Percentiles rank a stretch among this genome's conserved stretches.
Conservation (phyloP, 139 green algal genomes). For the Tetradesmus lagerheimii region DNA sequence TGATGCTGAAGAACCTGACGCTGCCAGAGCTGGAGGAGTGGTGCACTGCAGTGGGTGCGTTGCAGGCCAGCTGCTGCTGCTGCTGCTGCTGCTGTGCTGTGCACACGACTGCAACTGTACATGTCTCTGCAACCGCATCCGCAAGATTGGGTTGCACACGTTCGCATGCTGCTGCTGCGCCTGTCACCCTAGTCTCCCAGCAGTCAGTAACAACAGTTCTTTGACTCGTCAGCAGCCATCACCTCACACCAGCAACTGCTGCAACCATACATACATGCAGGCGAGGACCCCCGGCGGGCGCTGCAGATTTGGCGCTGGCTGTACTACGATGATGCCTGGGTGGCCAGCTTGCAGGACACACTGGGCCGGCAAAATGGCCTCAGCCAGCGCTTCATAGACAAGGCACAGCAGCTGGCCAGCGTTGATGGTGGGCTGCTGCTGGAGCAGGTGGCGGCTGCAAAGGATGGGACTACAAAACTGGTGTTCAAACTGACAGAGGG, state of each 20-base stretch:
- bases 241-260: background rate
- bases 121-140: background rate
- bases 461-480: constrained; percentile 86
- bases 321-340: constrained; percentile 79
- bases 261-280: constrained; percentile 1
- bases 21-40: constrained; percentile 77
- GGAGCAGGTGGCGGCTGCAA: constrained; percentile 59
- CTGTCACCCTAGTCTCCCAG: background rate
- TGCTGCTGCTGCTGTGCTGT: background rate
- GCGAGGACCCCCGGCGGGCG: constrained; percentile 59
- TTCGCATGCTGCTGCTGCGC: background rate
- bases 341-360: constrained; percentile 63
- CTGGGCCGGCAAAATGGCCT: constrained; percentile 68
- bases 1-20: constrained; percentile 76
- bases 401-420: constrained; percentile 51
- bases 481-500: constrained; percentile 72
- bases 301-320: constrained; percentile 90
- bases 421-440: constrained; percentile 77
- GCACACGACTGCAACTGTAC: too few species aligned
- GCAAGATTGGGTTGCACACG: too few species aligned
- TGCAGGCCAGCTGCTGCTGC: constrained; percentile 45
- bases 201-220: background rate
- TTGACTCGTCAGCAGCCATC: background rate
- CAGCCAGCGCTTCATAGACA: constrained; percentile 65
- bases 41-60: constrained; percentile 69